Conservation (phyloP, 176 grass and related monocot genomes). For the Avena eriantha region DNA sequence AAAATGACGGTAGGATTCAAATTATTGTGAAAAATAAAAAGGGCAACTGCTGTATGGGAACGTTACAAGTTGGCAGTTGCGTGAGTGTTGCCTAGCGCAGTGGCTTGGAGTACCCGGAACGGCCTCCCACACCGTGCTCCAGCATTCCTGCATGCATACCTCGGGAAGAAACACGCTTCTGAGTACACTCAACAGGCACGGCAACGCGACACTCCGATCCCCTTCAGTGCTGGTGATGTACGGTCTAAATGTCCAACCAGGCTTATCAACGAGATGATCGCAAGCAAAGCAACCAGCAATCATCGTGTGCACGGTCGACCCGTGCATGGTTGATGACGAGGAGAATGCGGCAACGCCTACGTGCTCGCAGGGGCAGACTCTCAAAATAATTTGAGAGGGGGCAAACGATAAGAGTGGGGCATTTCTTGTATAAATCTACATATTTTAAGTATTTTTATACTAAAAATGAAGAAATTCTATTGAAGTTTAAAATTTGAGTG, state of each 20-base stretch:
- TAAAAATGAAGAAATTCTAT: no score
- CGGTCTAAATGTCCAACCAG: not conserved
- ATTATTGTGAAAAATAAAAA: no score
- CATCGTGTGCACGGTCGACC: not conserved
- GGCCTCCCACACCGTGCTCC: not conserved
- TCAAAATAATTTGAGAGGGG: no score
- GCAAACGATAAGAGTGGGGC: no score
- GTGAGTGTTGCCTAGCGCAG: not conserved
- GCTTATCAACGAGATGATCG: not conserved
- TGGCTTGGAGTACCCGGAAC: conserved; percentile 13
- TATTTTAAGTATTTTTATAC: no score
- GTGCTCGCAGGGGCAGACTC: not conserved
- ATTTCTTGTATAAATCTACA: no score
- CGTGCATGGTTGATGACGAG: not conserved
- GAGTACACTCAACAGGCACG: not conserved
- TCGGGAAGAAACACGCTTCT: not conserved
- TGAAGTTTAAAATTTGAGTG: no score
- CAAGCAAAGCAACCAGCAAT: conserved; percentile 8
- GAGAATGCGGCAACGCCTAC: not conserved
- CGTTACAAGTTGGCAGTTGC: not conserved
- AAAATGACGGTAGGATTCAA: no score
- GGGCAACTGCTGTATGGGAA: no score
- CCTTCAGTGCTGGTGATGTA: not conserved
- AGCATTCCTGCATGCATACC: not conserved
- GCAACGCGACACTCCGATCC: not conserved